phyloP scores from a whole-genome alignment of 129 eudicot species.

The Chrysanthemum lavandulifolium region DNA sequence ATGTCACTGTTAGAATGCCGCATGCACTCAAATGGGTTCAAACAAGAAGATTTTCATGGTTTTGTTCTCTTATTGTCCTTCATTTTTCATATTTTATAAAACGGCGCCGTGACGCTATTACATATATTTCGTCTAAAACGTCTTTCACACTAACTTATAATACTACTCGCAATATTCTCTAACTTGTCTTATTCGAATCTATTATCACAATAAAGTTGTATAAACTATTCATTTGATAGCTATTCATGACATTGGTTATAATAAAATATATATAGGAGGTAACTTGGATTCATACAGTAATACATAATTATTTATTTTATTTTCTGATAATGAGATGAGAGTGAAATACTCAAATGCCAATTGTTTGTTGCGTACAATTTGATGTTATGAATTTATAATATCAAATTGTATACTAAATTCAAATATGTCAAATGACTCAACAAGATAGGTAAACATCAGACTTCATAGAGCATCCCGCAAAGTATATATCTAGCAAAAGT shows the following conservation, averaged over 20 bases:
- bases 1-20: constrained; percentile 21
- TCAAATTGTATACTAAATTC: no score
- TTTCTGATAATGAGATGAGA: no score
- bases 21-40: constrained; percentile 27
- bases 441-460: neutral
- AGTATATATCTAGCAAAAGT: no score
- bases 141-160: constrained; percentile 21
- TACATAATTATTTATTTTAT: no score
- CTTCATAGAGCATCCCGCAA: no score
- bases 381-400: no score
- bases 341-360: no score
- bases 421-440: neutral
- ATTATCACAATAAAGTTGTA: neutral
- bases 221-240: neutral
- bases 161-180: constrained; percentile 22
- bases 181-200: constrained; percentile 20
- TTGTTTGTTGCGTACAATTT: no score
- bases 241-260: neutral
- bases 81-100: constrained; percentile 11
- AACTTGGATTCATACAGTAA: no score
- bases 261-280: no score
- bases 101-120: constrained; percentile 38
- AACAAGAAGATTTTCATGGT: constrained; percentile 9
- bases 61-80: constrained; percentile 35
- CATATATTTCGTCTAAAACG: constrained; percentile 10